Base-by-base conservation (phyloP, 2,329 filamentous ascomycete species). In the Diaporthe ampelina region DNA sequence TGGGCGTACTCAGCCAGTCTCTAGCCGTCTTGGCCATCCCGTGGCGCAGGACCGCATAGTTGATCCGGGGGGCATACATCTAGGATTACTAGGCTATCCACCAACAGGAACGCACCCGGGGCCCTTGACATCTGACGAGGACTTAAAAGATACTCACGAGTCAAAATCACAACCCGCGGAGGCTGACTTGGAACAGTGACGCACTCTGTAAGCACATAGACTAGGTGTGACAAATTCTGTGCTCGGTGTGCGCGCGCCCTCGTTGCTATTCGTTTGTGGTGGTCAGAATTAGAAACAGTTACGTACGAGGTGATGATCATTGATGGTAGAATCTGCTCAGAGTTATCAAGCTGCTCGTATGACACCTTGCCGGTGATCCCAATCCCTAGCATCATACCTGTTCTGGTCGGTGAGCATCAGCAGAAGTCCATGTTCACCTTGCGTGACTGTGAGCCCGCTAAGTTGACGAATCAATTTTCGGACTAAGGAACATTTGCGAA, bases 391-490 rank as follows among this genome's bases (percentile, higher is more conserved):
- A 50, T 50, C 4, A 26, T 50, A 21, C 61, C 52, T 24, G 21
- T 52, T 15, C 5, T 67, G 61, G 45, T 67, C 43, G 45, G 61
- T 50, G 43, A 67, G 45, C 43, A 67, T 52, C 61, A 52, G 29
- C 61, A 17, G 11, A 52, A 10, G 26, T 52, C n/a, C 43, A 35
- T 29, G 13, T 24, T 17, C 29, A 52, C 61, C 45, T 50, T 52
- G 61, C 37, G 43, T 50, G 10, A 35, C 61, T 19, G 61, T 50
- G 21, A 37, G 37, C 35, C 29, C 4, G 29, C 37, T 11, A 40
- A 3, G 37, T 40, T 40, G 37, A 32, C 9, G 43, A 32, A n/a
- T 26, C 43, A 3, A 11, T 29, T 2, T 45, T 15, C 4, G n/a
- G 3, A 6, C 13, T 15, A 19, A 37, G 11, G 45, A 35, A 13